Evolutionary conservation across 495 filamentous ascomycete genomes (phyloP).

Genomic region (Aspergillus egyptiacus): DNA sequence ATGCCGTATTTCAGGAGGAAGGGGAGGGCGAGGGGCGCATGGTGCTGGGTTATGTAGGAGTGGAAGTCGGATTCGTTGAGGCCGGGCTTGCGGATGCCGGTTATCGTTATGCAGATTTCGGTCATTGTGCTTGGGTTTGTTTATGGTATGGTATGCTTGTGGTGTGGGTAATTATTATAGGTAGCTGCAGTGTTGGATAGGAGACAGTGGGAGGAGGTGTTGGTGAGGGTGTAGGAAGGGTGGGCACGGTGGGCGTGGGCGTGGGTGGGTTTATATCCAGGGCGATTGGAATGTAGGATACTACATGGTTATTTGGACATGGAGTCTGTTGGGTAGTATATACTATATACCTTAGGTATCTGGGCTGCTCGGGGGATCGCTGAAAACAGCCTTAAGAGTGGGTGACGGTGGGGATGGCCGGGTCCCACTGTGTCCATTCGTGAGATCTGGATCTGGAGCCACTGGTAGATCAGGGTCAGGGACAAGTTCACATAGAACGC

Average conservation of each 20-base stretch:
- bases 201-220: too few species aligned
- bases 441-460: neutral
- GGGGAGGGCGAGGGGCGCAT: constrained; percentile 8
- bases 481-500: too few species aligned
- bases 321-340: neutral
- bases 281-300: neutral
- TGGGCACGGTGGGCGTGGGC: too few species aligned
- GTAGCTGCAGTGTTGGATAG: neutral
- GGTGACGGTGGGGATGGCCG: neutral
- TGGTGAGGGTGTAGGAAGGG: too few species aligned
- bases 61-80: constrained; percentile 10
- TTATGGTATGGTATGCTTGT: neutral
- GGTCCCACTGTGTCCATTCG: neutral
- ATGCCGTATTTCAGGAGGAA: constrained; percentile 12
- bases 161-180: neutral
- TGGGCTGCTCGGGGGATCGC: neutral
- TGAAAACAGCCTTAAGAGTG: neutral
- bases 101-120: constrained; percentile 14
- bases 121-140: neutral
- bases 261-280: neutral
- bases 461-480: neutral
- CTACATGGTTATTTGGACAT: neutral
- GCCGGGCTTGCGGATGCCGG: constrained; percentile 12
- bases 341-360: neutral
- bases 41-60: neutral